Evolutionary conservation across 2,329 filamentous ascomycete species (phyloP).

Genomic region (Diplodia sapinea): DNA sequence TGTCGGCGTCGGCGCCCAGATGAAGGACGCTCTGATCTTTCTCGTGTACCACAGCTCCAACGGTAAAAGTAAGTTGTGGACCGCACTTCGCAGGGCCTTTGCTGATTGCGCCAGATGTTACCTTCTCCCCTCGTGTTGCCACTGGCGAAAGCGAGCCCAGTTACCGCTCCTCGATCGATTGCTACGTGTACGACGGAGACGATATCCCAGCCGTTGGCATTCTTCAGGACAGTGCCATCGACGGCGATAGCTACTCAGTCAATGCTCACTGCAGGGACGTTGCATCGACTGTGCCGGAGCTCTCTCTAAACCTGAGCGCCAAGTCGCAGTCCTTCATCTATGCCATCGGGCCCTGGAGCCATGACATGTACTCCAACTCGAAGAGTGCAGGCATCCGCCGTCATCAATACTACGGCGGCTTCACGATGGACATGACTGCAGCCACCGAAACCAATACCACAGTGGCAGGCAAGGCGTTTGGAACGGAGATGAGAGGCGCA

Average conservation of each 20-base stretch:
- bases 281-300: conserved; percentile 52
- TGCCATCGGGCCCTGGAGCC: conserved; percentile 59
- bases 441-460: conserved; percentile 48
- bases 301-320: conserved; percentile 56
- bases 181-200: conserved; percentile 52
- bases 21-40: conserved; percentile 61
- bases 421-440: conserved; percentile 61
- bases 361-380: conserved; percentile 52
- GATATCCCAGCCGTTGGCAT: conserved; percentile 51
- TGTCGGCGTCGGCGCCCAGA: conserved; percentile 60
- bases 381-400: conserved; percentile 55
- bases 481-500: conserved; percentile 31
- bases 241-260: conserved; percentile 48
- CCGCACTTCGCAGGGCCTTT: too few relatives aligned
- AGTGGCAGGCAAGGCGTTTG: conserved; percentile 35
- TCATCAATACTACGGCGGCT: conserved; percentile 61
- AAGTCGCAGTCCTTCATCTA: conserved; percentile 60
- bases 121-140: conserved; percentile 61
- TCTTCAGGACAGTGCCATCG: conserved; percentile 13
- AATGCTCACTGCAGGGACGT: conserved; percentile 61
- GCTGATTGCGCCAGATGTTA: conserved; percentile 49
- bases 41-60: conserved; percentile 59
- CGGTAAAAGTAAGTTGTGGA: conserved; percentile 43
- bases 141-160: conserved; percentile 60
- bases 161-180: conserved; percentile 49